Conservation (phyloP, 257 asterid genomes). For the Solanum virginianum region DNA sequence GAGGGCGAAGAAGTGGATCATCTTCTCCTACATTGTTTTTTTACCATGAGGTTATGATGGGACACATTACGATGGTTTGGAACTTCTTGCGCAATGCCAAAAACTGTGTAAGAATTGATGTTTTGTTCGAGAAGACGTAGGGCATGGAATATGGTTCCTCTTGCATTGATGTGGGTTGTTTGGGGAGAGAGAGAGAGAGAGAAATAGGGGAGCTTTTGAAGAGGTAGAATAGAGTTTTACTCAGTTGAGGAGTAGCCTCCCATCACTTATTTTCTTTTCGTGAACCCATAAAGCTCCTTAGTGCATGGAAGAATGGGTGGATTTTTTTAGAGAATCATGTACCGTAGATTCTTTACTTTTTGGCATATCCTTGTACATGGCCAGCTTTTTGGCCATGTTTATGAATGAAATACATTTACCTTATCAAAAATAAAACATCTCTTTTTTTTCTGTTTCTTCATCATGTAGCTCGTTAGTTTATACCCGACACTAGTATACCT, state of each 20-base stretch:
- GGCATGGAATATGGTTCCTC: background rate
- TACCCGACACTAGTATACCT: background rate
- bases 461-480: background rate
- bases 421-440: background rate
- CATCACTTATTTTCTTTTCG: background rate
- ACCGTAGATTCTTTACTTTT: background rate
- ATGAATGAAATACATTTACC: background rate
- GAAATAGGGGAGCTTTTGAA: background rate
- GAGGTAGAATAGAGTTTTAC: background rate
- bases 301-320: background rate
- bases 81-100: background rate
- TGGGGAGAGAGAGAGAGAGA: background rate
- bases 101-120: background rate
- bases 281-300: background rate
- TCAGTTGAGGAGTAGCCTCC: background rate
- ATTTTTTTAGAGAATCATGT: background rate
- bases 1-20: background rate
- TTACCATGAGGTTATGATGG: background rate
- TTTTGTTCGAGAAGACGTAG: background rate
- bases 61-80: background rate
- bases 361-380: background rate
- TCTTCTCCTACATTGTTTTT: background rate
- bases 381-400: background rate
- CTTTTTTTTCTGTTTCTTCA: background rate
- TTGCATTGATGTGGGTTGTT: background rate